phyloP scores from a whole-genome alignment of 345 rosid genomes.

The Salix exigua region DNA sequence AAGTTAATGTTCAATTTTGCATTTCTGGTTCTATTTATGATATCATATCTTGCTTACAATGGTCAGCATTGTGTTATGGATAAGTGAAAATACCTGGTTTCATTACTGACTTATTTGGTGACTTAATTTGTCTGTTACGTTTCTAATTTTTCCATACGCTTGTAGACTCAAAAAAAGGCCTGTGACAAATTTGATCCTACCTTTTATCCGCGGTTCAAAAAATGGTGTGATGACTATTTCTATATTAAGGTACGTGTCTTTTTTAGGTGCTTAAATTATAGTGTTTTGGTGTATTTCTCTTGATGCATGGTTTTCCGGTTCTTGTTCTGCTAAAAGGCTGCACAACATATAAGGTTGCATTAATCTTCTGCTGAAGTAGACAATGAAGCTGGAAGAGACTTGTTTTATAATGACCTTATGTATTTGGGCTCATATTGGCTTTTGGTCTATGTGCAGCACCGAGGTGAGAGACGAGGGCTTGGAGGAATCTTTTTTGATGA shows the following conservation, averaged over 20 bases:
- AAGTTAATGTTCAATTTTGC: constrained; percentile 3
- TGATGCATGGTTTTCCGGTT: neutral
- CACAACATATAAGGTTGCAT: no score
- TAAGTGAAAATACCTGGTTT: no score
- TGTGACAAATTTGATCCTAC: constrained; percentile 89
- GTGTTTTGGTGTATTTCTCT: no score
- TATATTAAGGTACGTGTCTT: constrained; percentile 61
- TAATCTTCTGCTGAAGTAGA: neutral
- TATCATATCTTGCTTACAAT: neutral
- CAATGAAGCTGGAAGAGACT: neutral
- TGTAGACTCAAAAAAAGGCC: constrained; percentile 70
- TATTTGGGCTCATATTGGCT: neutral
- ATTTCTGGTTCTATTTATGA: neutral
- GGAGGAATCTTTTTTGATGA: constrained; percentile 99
- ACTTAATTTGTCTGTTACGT: neutral
- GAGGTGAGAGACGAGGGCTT: constrained; percentile 90
- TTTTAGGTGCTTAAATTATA: neutral
- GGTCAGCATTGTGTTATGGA: no score
- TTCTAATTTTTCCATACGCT: neutral
- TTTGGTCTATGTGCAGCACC: constrained; percentile 56
- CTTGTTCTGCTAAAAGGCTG: no score
- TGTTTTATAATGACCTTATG: neutral
- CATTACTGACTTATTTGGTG: no score
- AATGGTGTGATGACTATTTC: constrained; percentile 97
- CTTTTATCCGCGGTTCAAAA: constrained; percentile 86